Evolutionary conservation across 176 grass and related monocot species (phyloP).

Genomic region (Eleusine indica): DNA sequence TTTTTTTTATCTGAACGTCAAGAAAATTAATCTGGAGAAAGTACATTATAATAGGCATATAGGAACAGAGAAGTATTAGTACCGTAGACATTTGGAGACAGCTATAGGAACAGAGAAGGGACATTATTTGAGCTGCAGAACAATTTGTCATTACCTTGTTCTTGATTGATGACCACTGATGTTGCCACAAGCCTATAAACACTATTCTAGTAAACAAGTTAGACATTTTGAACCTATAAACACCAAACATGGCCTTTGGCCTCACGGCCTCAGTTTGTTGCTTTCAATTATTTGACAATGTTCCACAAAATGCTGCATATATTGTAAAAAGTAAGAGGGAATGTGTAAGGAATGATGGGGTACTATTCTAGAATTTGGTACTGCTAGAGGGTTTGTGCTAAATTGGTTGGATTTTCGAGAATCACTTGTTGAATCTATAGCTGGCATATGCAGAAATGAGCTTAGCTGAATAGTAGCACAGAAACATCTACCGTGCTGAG

Average conservation of each 20-base stretch:
- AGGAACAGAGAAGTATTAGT: not conserved
- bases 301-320: not conserved
- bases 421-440: not conserved
- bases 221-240: not conserved
- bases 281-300: not conserved
- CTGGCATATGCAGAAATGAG: slow-evolving; percentile 10
- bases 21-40: no score
- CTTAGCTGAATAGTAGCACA: not conserved
- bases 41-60: not conserved
- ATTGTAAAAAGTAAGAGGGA: not conserved
- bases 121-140: no score
- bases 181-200: no score
- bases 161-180: no score
- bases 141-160: no score
- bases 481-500: not conserved
- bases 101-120: not conserved
- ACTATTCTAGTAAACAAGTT: no score
- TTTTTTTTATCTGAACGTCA: no score
- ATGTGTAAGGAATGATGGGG: not conserved
- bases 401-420: not conserved
- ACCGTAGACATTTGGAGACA: not conserved
- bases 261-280: not conserved
- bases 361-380: not conserved
- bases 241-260: not conserved
- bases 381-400: not conserved